Conservation (phyloP, 148 eudicot species). For the Camellia sinensis region DNA sequence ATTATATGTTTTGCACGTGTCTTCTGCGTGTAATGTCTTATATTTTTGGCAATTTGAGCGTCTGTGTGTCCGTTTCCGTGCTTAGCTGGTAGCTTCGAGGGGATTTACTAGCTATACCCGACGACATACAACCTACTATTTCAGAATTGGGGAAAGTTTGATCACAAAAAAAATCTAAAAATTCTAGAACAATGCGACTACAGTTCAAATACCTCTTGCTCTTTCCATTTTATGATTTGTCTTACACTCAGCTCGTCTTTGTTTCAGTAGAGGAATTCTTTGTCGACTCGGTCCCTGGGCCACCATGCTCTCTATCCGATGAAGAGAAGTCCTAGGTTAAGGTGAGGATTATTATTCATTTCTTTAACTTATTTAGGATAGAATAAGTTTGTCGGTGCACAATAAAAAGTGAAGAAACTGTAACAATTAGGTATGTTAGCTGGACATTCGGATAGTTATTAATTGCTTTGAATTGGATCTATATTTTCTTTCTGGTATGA, state of each 20-base stretch:
- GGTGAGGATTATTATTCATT: conserved; percentile 1
- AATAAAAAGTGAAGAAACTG: conserved; percentile 3
- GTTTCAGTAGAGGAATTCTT: conserved; percentile 88
- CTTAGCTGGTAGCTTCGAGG: neutral
- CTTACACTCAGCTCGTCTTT: conserved; percentile 19
- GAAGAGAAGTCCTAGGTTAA: conserved; percentile 57
- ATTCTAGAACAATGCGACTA: neutral
- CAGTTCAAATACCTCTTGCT: neutral
- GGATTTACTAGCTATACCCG: neutral
- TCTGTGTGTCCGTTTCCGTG: too few species aligned
- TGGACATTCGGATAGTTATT: conserved; percentile 8
- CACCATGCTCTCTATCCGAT: conserved; percentile 47
- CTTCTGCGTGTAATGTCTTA: too few species aligned
- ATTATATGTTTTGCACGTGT: too few species aligned
- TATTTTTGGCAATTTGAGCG: too few species aligned
- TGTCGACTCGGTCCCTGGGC: conserved; percentile 77
- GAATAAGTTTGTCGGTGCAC: neutral
- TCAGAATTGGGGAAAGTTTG: neutral
- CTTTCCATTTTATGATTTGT: neutral
- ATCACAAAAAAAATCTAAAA: neutral
- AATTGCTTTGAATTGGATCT: neutral
- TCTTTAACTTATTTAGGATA: conserved; percentile 11
- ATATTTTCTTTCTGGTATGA: neutral
- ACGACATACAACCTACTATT: neutral
- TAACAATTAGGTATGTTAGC: neutral